Evolutionary conservation across 1,284 basidiomycete genomes (phyloP).

Genomic region (Trichosporon asahii): DNA sequence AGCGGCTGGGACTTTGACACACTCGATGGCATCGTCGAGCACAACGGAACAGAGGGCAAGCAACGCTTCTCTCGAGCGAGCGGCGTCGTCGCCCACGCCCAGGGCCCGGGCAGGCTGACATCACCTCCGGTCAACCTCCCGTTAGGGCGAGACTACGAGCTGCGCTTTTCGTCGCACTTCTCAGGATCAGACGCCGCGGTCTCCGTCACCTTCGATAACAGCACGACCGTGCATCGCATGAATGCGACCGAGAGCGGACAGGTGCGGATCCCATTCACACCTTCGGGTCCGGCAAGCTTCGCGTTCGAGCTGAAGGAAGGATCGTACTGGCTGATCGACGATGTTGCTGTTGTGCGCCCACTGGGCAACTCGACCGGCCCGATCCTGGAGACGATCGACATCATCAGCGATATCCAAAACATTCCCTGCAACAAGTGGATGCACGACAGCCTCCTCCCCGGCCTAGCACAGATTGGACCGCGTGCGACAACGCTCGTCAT

Average conservation of each 20-base stretch:
- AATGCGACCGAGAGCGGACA: neutral
- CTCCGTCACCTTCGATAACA: neutral
- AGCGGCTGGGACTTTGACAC: conserved; percentile 3
- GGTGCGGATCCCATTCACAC: neutral
- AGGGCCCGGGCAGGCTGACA: neutral
- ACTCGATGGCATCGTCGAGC: neutral
- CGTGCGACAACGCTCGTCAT: conserved; percentile 2
- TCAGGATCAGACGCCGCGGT: neutral
- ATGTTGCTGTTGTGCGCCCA: conserved; percentile 9
- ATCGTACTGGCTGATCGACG: conserved; percentile 13
- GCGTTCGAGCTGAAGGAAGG: neutral
- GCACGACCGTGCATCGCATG: neutral
- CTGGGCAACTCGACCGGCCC: neutral
- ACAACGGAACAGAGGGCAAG: neutral
- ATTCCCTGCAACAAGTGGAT: conserved; percentile 2
- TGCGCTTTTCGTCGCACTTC: conserved; percentile 12
- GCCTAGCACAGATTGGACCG: neutral
- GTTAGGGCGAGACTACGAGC: neutral
- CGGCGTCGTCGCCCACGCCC: neutral
- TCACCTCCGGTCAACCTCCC: neutral
- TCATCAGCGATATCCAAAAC: conserved; percentile 17
- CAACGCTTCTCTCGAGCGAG: conserved; percentile 8
- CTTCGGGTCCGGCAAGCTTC: neutral
- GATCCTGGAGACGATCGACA: conserved; percentile 5
- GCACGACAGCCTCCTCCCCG: conserved; percentile 4